Evolutionary conservation across 179 eudicot species (phyloP).

Genomic region (Monotropa hypopitys): DNA sequence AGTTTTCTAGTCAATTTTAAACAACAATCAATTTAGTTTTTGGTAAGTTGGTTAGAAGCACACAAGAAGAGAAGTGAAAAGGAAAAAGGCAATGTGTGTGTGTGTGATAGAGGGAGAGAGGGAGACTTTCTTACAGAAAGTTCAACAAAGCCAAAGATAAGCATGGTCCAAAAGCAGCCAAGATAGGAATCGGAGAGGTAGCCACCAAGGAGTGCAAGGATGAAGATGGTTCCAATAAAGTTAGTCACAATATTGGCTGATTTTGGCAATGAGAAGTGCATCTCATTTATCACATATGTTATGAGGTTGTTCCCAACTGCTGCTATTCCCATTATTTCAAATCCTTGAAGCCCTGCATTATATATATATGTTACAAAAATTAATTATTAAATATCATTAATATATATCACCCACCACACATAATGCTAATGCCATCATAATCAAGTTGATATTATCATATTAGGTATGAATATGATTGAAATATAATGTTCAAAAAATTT

Average conservation of each 20-base stretch:
- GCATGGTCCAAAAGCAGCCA: constrained; percentile 95
- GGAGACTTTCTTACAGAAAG: constrained; percentile 43
- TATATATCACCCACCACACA: no score
- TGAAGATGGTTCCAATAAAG: constrained; percentile 72
- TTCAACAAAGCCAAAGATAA: constrained; percentile 76
- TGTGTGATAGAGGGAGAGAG: neutral
- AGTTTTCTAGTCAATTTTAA: no score
- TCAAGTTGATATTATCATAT: no score
- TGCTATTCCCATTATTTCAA: constrained; percentile 90
- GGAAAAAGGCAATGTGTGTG: neutral
- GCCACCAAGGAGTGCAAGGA: constrained; percentile 75
- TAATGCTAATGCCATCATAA: no score
- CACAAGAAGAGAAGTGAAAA: neutral
- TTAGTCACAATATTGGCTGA: constrained; percentile 82
- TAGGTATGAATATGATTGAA: no score
- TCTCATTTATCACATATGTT: constrained; percentile 80
- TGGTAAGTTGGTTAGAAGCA: neutral
- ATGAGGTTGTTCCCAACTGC: constrained; percentile 90
- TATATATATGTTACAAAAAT: neutral
- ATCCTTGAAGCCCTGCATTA: constrained; percentile 53
- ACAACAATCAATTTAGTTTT: no score
- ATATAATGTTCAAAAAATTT: no score
- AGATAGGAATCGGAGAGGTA: constrained; percentile 81
- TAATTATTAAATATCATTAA: constrained; percentile 3
- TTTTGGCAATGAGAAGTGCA: constrained; percentile 67